These are phyloP conservation scores for Phytophthora fragariae DNA, from an alignment of 352 stramenopile species.

Conservation along the genomic window DNA sequence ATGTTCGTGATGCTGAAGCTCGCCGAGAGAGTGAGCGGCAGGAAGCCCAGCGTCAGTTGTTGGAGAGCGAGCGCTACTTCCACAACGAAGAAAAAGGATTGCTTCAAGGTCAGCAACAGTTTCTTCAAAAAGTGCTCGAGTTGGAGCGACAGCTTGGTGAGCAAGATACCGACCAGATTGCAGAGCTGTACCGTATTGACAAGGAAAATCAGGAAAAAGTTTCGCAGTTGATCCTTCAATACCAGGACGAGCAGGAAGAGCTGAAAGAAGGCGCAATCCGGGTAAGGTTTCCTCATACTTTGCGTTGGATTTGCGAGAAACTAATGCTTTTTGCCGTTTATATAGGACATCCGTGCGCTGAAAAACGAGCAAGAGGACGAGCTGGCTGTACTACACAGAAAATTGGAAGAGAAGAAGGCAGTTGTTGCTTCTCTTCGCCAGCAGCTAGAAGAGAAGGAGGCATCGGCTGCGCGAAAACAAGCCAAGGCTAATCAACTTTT, in stretches of 20 bases:
- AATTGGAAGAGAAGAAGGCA: constrained; percentile 63
- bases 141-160: constrained; percentile 71
- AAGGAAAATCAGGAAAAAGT: constrained; percentile 61
- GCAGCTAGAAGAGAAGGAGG: constrained; percentile 61
- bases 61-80: constrained; percentile 73
- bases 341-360: constrained; percentile 63
- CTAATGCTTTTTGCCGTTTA: background rate
- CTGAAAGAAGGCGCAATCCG: constrained; percentile 67
- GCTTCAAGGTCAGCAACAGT: constrained; percentile 66
- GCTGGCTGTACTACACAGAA: constrained; percentile 47
- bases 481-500: constrained; percentile 51
- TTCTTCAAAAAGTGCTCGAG: constrained; percentile 70
- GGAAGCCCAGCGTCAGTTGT: constrained; percentile 56
- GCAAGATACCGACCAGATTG: constrained; percentile 71
- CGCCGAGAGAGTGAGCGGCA: constrained; percentile 59
- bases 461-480: constrained; percentile 44
- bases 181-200: constrained; percentile 68
- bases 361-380: constrained; percentile 73
- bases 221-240: constrained; percentile 44
- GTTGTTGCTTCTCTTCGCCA: constrained; percentile 57
- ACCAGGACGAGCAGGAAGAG: constrained; percentile 67
- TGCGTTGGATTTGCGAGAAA: background rate
- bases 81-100: constrained; percentile 75
- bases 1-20: constrained; percentile 45
- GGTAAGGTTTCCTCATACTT: constrained; percentile 32